Percentiles rank a stretch among this genome's conserved stretches.
Conservation (phyloP, 768 basidiomycete genomes). For the Kondoa malvinella region DNA sequence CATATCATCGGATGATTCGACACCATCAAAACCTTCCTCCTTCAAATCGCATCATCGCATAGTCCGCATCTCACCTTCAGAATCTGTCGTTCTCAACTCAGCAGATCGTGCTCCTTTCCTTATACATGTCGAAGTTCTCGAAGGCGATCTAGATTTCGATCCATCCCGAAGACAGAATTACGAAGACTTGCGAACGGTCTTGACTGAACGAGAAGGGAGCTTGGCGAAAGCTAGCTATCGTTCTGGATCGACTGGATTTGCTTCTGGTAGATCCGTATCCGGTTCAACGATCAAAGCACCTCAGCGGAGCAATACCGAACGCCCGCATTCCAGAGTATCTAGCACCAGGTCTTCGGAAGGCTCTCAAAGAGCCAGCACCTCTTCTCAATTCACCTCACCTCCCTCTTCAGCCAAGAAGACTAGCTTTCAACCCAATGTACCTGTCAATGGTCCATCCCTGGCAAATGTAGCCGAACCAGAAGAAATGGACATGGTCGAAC, state of each 20-base stretch:
- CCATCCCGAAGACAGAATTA: slow-evolving; percentile 64
- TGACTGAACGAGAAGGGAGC: slow-evolving; percentile 32
- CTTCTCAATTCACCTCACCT: no score
- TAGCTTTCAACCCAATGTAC: no score
- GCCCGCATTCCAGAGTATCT: not conserved
- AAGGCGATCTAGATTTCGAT: slow-evolving; percentile 82
- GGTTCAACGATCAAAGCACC: no score
- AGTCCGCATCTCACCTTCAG: slow-evolving; percentile 90
- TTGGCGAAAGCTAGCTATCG: not conserved
- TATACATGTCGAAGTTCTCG: slow-evolving; percentile 74
- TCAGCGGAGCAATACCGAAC: not conserved
- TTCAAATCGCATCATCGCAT: slow-evolving; percentile 72
- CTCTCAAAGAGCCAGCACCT: no score
- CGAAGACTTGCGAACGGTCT: slow-evolving; percentile 50
- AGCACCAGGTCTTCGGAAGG: no score
- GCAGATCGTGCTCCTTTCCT: slow-evolving; percentile 91
- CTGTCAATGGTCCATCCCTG: no score
- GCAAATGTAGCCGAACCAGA: slow-evolving; percentile 34
- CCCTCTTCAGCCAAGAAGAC: no score
- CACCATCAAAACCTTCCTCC: not conserved
- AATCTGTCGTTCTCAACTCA: slow-evolving; percentile 93
- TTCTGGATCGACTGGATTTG: not conserved
- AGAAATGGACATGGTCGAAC: slow-evolving; percentile 93
- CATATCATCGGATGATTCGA: not conserved
- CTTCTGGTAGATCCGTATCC: not conserved